A percentile compares a stretch with the other conserved stretches of the same genome.
Conservation (phyloP, 1,284 basidiomycete genomes). For the Athelia psychrophila region DNA sequence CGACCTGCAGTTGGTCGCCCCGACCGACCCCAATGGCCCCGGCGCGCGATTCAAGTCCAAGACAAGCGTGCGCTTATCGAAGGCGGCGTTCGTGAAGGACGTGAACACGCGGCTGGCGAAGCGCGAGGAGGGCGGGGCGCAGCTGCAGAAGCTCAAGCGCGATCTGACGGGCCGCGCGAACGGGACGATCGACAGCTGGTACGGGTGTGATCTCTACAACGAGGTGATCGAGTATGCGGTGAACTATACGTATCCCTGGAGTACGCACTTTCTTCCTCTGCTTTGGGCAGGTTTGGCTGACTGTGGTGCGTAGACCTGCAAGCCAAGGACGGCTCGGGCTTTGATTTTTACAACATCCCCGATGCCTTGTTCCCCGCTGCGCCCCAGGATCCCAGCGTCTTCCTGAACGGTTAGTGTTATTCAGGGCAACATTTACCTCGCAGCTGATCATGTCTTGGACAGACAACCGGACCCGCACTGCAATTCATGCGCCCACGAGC, state of each 20-base stretch:
- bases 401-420: conserved; percentile 54
- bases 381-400: conserved; percentile 45
- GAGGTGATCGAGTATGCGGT: conserved; percentile 57
- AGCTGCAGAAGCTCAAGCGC: conserved; percentile 35
- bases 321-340: conserved; percentile 1
- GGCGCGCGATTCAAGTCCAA: background rate
- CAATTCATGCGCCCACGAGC: conserved; percentile 68
- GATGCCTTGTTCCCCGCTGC: conserved; percentile 49
- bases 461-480: conserved; percentile 54
- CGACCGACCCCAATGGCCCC: background rate
- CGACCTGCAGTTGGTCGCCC: conserved; percentile 27
- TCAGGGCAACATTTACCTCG: background rate
- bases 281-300: conserved; percentile 12
- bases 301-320: background rate
- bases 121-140: background rate
- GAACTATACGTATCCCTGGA: conserved; percentile 67
- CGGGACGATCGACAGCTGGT: conserved; percentile 56
- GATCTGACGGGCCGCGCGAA: conserved; percentile 40
- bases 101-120: conserved; percentile 9
- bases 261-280: conserved; percentile 32
- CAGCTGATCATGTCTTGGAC: conserved; percentile 2
- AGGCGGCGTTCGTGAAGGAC: conserved; percentile 30
- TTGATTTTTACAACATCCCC: conserved; percentile 50
- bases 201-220: conserved; percentile 53
- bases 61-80: background rate